Percentiles rank a stretch among this genome's conserved stretches.
Conservation (phyloP, 2,329 filamentous ascomycete species). For the Cercospora canescens region DNA sequence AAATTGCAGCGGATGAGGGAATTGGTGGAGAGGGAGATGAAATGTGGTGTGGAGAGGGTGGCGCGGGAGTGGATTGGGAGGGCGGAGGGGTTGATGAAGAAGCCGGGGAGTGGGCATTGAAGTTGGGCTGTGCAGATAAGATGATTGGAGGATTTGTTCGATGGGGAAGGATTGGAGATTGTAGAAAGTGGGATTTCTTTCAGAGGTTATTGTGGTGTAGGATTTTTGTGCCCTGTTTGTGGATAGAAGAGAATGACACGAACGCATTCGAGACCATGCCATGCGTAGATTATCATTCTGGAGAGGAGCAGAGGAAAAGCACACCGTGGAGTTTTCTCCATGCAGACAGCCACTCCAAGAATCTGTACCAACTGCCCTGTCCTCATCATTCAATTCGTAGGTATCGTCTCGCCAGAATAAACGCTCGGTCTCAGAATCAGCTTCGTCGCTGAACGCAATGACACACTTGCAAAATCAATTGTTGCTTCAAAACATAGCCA, state of each 20-base stretch:
- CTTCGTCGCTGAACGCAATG: not conserved
- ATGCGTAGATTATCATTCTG: no score
- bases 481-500: not conserved
- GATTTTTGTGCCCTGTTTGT: not conserved
- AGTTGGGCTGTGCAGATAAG: not conserved
- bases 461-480: not conserved
- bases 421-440: not conserved
- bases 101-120: constrained; percentile 47
- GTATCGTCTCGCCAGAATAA: not conserved
- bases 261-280: no score
- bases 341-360: not conserved
- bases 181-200: not conserved
- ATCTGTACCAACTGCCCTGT: not conserved
- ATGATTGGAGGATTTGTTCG: not conserved
- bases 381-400: not conserved
- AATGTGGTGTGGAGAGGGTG: constrained; percentile 46
- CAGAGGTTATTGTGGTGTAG: not conserved
- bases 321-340: not conserved
- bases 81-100: constrained; percentile 49
- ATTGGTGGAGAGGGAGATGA: constrained; percentile 59
- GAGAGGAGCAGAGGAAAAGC: not conserved
- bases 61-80: constrained; percentile 54
- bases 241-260: no score
- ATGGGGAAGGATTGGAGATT: not conserved
- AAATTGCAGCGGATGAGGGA: not conserved